Evolutionary conservation across 768 basidiomycete genomes (phyloP).

Genomic region (Candolleomyces aberdarensis): DNA sequence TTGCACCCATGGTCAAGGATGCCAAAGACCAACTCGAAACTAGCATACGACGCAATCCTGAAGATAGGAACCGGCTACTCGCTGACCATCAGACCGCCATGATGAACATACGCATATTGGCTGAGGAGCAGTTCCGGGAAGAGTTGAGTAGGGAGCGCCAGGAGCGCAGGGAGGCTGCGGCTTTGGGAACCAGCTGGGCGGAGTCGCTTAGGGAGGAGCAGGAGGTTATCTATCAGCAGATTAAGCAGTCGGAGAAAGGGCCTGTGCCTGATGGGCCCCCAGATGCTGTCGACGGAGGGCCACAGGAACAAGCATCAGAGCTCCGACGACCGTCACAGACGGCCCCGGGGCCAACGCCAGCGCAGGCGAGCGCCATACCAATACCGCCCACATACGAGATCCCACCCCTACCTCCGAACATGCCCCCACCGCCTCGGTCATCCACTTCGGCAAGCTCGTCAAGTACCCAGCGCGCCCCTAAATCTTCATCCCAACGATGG

Average conservation of each 20-base stretch:
- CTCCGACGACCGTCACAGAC: no score
- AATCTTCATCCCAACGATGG: no score
- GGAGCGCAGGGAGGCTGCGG: conserved; percentile 47
- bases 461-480: no score
- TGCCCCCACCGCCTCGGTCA: no score
- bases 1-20: conserved; percentile 49
- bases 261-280: no score
- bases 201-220: conserved; percentile 32
- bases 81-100: conserved; percentile 39
- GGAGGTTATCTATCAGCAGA: conserved; percentile 45
- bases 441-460: no score
- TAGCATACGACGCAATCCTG: conserved; percentile 44
- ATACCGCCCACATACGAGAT: no score
- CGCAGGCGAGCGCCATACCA: no score
- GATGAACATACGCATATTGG: conserved; percentile 40
- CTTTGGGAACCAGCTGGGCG: conserved; percentile 25
- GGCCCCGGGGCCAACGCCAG: no score
- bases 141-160: conserved; percentile 47
- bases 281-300: no score
- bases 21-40: conserved; percentile 56
- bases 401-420: no score
- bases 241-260: conserved; percentile 27
- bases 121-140: conserved; percentile 41
- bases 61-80: conserved; percentile 25
- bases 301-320: no score